Percentiles rank a stretch among this genome's conserved stretches.
Evolutionary conservation across 768 basidiomycete species (phyloP).

Genomic region (Cystofilobasidium bisporidii): DNA sequence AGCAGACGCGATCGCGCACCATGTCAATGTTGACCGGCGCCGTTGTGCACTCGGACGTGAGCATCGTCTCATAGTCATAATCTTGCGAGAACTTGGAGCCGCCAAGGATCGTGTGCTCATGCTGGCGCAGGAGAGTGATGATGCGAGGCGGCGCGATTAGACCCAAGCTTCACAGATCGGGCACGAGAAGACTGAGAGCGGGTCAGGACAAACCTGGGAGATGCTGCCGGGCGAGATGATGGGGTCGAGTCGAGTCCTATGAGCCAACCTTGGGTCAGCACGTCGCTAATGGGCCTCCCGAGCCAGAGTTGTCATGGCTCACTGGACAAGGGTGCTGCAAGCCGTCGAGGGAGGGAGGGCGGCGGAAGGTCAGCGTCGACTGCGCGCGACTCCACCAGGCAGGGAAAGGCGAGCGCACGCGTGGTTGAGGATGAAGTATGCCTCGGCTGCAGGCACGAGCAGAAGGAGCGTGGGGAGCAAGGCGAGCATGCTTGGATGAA

Average conservation of each 20-base stretch:
- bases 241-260: slow-evolving; percentile 30
- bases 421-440: slow-evolving; percentile 22
- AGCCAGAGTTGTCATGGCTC: too few relatives aligned
- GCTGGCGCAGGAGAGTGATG: too few relatives aligned
- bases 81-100: slow-evolving; percentile 39
- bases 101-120: slow-evolving; percentile 40
- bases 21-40: slow-evolving; percentile 39
- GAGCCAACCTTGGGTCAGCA: too few relatives aligned
- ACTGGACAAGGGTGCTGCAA: too few relatives aligned
- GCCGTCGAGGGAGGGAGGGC: not conserved
- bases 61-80: slow-evolving; percentile 36
- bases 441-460: not conserved
- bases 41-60: slow-evolving; percentile 38
- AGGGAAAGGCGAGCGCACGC: not conserved
- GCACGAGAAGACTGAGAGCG: too few relatives aligned
- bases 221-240: slow-evolving; percentile 31
- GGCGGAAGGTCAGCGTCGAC: too few relatives aligned
- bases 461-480: slow-evolving; percentile 1
- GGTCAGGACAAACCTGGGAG: slow-evolving; percentile 7
- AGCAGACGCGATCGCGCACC: not conserved
- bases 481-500: not conserved
- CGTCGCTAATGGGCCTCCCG: too few relatives aligned
- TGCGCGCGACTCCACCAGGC: not conserved
- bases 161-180: too few relatives aligned
- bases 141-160: too few relatives aligned